Base-by-base conservation (phyloP, 768 basidiomycete species). In the Termitomyces sp. region DNA sequence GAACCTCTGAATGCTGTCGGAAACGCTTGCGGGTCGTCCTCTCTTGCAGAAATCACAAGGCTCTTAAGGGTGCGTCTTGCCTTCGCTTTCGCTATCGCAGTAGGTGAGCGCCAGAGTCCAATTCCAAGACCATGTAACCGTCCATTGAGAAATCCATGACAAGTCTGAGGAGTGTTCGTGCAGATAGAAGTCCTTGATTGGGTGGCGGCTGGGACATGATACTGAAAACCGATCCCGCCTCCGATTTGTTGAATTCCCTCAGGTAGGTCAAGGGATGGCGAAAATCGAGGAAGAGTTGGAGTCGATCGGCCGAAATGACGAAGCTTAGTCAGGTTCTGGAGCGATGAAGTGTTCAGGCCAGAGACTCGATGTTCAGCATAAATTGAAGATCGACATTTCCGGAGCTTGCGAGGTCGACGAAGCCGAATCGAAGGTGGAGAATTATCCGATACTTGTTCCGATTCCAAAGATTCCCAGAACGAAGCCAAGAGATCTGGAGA, bases 381-480 rank as follows among this genome's bases (percentile, higher is more conserved):
- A 54, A 74, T 66, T 15, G 70, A 70, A 38, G 73, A 74, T 12
- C 69, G 69, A 53, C 71, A 65, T 61, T 78, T 75, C 50, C 73
- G 69, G 41, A 78, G 64, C 54, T 73, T 75, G 48, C 67, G 69
- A 17, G 71, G 67, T 30, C 67, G 70, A 55, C 38, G 46, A 48
- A 62, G 55, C 37, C 65, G 57, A 14, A 62, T 54, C n/a, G 56
- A 51, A 52, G 58, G 50, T 48, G 28, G 12, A 26, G 63, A 35
- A 40, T 66, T 60, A 55, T 28, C 54, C 37, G 58, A 52, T 31
- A 53, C 60, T 62, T 67, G 68, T 55, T 77, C 76, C n/a, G 64
- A 63, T 61, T 80, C 78, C n/a, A 80, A 60, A 19, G 67, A 65
- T 30, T 79, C 74, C 79, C 79, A 80, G 59, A 81, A 77, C 26